phyloP scores from a whole-genome alignment of 208 protist species.

The Wallacemonas rigidus region DNA sequence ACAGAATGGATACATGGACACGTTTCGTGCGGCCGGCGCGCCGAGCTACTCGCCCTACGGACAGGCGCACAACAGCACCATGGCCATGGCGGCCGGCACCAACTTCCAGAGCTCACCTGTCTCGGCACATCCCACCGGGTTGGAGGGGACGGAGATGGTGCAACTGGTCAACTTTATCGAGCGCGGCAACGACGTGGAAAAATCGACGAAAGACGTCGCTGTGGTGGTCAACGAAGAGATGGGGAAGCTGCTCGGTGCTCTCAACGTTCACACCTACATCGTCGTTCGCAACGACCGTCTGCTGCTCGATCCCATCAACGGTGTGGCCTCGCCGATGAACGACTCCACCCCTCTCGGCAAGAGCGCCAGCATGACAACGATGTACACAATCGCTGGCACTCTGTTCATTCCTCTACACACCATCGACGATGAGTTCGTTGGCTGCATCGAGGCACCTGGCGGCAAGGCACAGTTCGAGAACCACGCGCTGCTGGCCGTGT shows the following conservation, averaged over 20 bases:
- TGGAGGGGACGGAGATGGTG: neutral
- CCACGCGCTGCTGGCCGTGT: slow-evolving; percentile 2
- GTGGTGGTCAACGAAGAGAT: slow-evolving; percentile 51
- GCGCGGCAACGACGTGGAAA: slow-evolving; percentile 34
- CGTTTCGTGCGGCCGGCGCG: neutral
- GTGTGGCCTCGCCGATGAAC: slow-evolving; percentile 43
- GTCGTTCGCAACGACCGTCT: slow-evolving; percentile 47
- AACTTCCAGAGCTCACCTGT: neutral
- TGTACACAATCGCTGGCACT: slow-evolving; percentile 47
- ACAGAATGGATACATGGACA: slow-evolving; percentile 5
- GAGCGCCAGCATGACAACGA: slow-evolving; percentile 32
- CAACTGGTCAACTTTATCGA: slow-evolving; percentile 35
- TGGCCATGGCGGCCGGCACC: neutral
- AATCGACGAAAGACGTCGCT: slow-evolving; percentile 33
- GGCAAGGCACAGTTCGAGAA: slow-evolving; percentile 15
- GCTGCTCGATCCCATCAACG: slow-evolving; percentile 66
- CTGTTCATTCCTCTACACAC: slow-evolving; percentile 63
- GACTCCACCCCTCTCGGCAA: slow-evolving; percentile 58
- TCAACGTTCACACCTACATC: slow-evolving; percentile 40
- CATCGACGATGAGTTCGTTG: slow-evolving; percentile 44
- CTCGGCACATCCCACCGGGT: neutral
- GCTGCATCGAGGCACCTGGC: slow-evolving; percentile 58
- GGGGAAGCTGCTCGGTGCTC: slow-evolving; percentile 19
- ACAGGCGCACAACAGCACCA: neutral
- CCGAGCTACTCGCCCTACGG: neutral